phyloP scores from a whole-genome alignment of 345 rosid species.

The Euphorbia peplus region DNA sequence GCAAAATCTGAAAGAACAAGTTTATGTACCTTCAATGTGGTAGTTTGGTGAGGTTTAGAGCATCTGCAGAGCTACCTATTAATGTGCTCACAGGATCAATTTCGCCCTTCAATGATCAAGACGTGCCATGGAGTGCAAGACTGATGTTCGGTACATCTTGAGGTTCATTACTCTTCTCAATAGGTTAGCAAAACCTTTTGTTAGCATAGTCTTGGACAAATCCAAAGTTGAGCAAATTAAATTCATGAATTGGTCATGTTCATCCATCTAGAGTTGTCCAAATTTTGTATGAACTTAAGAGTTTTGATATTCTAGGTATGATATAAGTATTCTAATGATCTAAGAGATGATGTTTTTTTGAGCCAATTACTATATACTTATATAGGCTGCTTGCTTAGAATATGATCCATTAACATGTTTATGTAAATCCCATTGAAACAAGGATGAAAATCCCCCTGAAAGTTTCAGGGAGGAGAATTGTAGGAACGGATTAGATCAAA shows the following conservation, averaged over 20 bases:
- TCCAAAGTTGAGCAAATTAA: not conserved
- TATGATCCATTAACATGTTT: not conserved
- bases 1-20: slow-evolving; percentile 89
- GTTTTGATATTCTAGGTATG: not conserved
- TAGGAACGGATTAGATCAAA: no score
- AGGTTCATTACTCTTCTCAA: not conserved
- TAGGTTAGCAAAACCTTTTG: not conserved
- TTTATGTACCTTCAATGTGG: slow-evolving; percentile 96
- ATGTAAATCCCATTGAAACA: not conserved
- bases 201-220: not conserved
- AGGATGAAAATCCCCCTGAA: no score
- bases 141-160: not conserved
- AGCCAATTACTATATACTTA: no score
- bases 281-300: not conserved
- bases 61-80: not conserved
- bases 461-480: no score
- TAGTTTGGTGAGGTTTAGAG: slow-evolving; percentile 27
- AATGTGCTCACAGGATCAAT: not conserved
- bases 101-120: not conserved
- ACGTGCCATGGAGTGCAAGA: not conserved
- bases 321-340: not conserved
- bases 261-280: not conserved
- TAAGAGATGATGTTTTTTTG: not conserved
- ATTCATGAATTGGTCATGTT: slow-evolving; percentile 1
- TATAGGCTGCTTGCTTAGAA: not conserved